A percentile compares a stretch with the other conserved stretches of the same genome.
Evolutionary conservation across 345 rosid genomes (phyloP).

Genomic region (Arabis hirsuta): DNA sequence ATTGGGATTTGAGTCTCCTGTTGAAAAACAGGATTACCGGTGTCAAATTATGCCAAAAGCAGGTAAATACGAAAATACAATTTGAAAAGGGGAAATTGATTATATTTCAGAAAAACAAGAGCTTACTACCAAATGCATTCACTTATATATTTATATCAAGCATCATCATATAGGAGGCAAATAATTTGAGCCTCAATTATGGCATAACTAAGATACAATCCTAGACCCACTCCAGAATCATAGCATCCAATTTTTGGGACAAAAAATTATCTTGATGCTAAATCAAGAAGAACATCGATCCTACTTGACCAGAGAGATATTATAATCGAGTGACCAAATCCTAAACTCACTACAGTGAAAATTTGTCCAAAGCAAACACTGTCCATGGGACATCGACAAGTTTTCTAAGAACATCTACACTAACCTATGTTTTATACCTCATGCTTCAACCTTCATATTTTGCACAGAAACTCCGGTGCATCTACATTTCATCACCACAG

Average conservation of each 20-base stretch:
- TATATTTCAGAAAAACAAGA: slow-evolving; percentile 1
- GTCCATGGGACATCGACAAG: neutral
- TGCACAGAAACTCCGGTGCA: slow-evolving; percentile 1
- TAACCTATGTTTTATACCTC: slow-evolving; percentile 11
- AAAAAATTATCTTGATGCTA: slow-evolving; percentile 12
- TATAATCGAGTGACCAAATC: slow-evolving; percentile 15
- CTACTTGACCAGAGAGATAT: slow-evolving; percentile 19
- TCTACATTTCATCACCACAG: slow-evolving; percentile 22
- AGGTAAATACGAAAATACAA: neutral
- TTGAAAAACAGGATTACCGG: slow-evolving; percentile 30
- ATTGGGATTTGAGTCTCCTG: slow-evolving; percentile 90
- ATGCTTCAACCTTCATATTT: slow-evolving; percentile 24
- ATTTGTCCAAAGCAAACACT: slow-evolving; percentile 5
- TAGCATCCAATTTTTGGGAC: slow-evolving; percentile 3
- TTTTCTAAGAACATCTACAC: slow-evolving; percentile 31
- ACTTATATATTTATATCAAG: neutral
- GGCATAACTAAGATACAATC: neutral
- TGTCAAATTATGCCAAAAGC: slow-evolving; percentile 28
- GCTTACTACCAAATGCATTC: slow-evolving; percentile 19
- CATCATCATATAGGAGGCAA: slow-evolving; percentile 19
- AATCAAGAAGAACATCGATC: slow-evolving; percentile 2
- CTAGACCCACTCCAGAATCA: slow-evolving; percentile 23
- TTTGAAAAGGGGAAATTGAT: neutral
- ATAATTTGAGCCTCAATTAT: slow-evolving; percentile 12
- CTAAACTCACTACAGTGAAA: slow-evolving; percentile 16